Conservation (phyloP, 495 filamentous ascomycete species). For the Glarea lozoyensis region DNA sequence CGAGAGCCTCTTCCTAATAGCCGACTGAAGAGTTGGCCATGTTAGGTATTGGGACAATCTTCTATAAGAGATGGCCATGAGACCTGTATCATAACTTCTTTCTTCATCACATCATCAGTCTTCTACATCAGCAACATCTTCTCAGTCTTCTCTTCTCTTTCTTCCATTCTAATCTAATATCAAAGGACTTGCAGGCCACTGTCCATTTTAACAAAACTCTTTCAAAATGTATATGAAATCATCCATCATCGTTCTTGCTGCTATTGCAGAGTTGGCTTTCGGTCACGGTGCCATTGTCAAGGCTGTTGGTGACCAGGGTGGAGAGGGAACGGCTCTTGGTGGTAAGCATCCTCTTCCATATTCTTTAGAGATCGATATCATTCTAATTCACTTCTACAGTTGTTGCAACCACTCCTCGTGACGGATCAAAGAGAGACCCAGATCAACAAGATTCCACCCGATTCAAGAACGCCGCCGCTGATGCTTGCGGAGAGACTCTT, state of each 20-base stretch:
- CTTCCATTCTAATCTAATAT: too few species aligned
- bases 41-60: too few species aligned
- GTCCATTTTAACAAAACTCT: too few species aligned
- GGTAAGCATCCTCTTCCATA: slow-evolving; percentile 1
- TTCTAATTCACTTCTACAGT: slow-evolving; percentile 5
- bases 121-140: too few species aligned
- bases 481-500: slow-evolving; percentile 9
- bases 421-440: slow-evolving; percentile 9
- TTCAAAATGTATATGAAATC: too few species aligned
- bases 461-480: slow-evolving; percentile 12
- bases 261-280: slow-evolving; percentile 5
- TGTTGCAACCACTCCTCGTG: slow-evolving; percentile 8
- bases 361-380: not conserved
- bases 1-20: too few species aligned
- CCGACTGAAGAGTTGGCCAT: too few species aligned
- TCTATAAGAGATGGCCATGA: too few species aligned
- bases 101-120: too few species aligned
- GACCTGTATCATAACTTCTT: too few species aligned
- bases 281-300: slow-evolving; percentile 15
- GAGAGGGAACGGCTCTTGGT: slow-evolving; percentile 5
- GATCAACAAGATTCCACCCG: slow-evolving; percentile 14
- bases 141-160: too few species aligned
- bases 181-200: too few species aligned
- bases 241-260: not conserved
- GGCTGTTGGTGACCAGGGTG: slow-evolving; percentile 10